Evolutionary conservation across 805 yeast species (phyloP), one percentile per base, ranked within the genome.

Genomic region (Zygoascus flipseniorum): DNA sequence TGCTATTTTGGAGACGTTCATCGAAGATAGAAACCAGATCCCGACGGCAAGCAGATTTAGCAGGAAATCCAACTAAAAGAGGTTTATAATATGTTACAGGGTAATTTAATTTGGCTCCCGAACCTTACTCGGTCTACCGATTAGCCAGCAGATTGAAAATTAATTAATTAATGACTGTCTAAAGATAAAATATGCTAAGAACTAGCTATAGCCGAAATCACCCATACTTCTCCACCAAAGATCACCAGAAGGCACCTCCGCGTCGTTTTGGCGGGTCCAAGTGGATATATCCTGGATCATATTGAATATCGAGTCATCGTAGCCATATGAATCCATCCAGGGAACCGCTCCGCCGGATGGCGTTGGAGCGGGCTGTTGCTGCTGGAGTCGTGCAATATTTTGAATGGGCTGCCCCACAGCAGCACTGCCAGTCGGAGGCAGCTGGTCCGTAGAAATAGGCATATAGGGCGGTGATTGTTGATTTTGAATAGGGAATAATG

Each of bases 281-380:
- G 61, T 52, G 4, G 65, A 62, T 28, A 62, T 62, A 47, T 60
- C 64, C 53, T 62, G 65, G 10, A 62, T 63, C 64, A 62, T 60
- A 43, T 62, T 62, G 48, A 53, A 59, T 56, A 59, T 52, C 31
- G 61, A 52, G 28, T 62, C 64, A 46, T 62, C 65, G 43, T 62
- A 62, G 31, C 62, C 60, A 47, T 58, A 60, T 3, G 54, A 42
- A 31, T 61, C 59, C 23, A 31, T 19, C 44, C 44, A 42, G 3
- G 20, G 20, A 42, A 42, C 44, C 13, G 20, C 26, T 11, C 44
- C 44, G 5, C 44, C 44, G 13, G 44, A 42, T 35, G 39, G 39
- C 11, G 44, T 42, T 14, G 20, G 20, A 8, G 44, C 26, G 5
- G 44, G 5, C 13, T 10, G 26, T 42, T 19, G 26, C 16, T 42